Evolutionary conservation across 2,329 filamentous ascomycete genomes (phyloP).

Genomic region (Hansfordia pulvinata): DNA sequence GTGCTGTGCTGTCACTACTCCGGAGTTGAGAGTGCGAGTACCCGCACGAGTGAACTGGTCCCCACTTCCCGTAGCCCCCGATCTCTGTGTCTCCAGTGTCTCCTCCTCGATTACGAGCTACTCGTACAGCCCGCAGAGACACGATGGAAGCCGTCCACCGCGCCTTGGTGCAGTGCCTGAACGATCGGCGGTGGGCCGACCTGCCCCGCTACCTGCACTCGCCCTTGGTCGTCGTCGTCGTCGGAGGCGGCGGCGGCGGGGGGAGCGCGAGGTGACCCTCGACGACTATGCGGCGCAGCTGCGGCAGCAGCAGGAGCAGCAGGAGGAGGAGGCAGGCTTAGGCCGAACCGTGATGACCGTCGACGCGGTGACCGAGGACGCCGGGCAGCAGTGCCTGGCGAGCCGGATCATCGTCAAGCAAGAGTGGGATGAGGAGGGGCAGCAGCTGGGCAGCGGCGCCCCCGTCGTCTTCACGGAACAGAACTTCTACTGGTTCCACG

Average conservation of each 20-base stretch:
- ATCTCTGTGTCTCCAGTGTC: too few relatives aligned
- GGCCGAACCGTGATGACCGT: slow-evolving; percentile 6
- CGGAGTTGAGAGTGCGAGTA: too few relatives aligned
- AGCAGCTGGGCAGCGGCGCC: slow-evolving; percentile 1
- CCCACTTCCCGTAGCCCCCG: too few relatives aligned
- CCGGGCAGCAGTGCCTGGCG: slow-evolving; percentile 5
- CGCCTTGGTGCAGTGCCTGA: slow-evolving; percentile 8
- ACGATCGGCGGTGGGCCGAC: slow-evolving; percentile 8
- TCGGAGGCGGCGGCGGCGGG: too few relatives aligned
- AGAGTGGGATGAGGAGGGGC: too few relatives aligned
- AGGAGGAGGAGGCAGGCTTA: too few relatives aligned
- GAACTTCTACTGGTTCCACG: slow-evolving; percentile 8
- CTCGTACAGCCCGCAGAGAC: not conserved
- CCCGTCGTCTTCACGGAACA: slow-evolving; percentile 5
- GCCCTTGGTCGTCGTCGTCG: slow-evolving; percentile 5
- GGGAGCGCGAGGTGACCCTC: slow-evolving; percentile 4
- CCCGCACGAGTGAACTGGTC: too few relatives aligned
- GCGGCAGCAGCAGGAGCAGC: too few relatives aligned
- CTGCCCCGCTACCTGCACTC: slow-evolving; percentile 6
- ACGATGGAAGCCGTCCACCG: slow-evolving; percentile 7
- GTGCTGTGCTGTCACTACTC: too few relatives aligned
- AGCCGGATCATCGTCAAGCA: slow-evolving; percentile 4
- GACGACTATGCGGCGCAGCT: slow-evolving; percentile 6
- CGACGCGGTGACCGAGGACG: slow-evolving; percentile 9
- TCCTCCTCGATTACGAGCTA: too few relatives aligned